These are phyloP conservation scores for Prunus armeniaca DNA, from an alignment of 306 rosid genomes.

Conservation along the genomic window DNA sequence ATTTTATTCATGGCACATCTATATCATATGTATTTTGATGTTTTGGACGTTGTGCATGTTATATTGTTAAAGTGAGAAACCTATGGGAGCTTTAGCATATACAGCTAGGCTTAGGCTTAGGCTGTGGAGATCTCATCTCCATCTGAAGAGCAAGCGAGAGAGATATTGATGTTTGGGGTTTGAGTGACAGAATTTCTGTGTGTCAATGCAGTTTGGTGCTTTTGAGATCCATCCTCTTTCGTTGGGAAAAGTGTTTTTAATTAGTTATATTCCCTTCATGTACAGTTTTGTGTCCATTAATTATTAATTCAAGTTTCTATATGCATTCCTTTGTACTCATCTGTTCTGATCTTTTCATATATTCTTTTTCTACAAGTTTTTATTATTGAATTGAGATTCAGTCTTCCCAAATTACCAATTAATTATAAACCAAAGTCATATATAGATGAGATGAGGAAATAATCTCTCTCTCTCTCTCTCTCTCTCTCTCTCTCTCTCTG, in stretches of 20 bases:
- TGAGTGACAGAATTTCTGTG: constrained; percentile 12
- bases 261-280: background rate
- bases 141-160: background rate
- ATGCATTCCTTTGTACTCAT: background rate
- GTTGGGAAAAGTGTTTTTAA: background rate
- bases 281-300: background rate
- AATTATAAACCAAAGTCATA: no score
- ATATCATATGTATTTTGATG: background rate
- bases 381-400: background rate
- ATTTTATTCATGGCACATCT: background rate
- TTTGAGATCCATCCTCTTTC: constrained; percentile 21
- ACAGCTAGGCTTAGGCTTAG: background rate
- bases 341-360: background rate
- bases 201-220: background rate
- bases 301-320: background rate
- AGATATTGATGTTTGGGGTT: background rate
- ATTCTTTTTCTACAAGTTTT: background rate
- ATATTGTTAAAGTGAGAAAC: constrained; percentile 2
- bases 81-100: background rate
- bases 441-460: no score
- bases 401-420: no score
- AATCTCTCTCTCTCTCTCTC: no score
- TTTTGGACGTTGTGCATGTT: constrained; percentile 11
- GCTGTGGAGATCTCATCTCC: background rate
- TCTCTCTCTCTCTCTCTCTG: no score